Evolutionary conservation across 441 rosid genomes (phyloP), one percentile per base, ranked within the genome.

Genomic region (Geranium incanum): DNA sequence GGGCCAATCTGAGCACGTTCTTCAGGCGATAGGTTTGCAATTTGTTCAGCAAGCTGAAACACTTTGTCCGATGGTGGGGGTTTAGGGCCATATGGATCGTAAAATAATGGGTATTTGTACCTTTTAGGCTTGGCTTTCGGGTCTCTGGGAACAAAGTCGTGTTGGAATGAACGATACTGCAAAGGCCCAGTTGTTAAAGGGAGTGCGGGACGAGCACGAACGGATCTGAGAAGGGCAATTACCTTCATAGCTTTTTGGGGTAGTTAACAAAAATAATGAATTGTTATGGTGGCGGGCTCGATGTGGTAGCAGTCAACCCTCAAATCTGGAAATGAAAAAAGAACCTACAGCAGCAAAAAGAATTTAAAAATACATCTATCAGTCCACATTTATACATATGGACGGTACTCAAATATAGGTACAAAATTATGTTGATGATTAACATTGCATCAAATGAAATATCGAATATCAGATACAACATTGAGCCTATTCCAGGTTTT

Each of bases 11-110:
- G 90, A 60, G 67, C 76, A 6, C 86, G 82, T 67, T 91, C 97
- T 72, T 89, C 88, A 3, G 81, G 81, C 8, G 89, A 64, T 21
- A 89, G 41, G 2, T 84, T 79, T 18, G 92, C 89, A 43, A 91
- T 91, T 16, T 82, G 84, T 64, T 91, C 89, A 3, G 97, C 92
- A 57, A 91, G 82, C 79, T 85, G 87, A 64, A 87, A 41, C 28
- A 87, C 72, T 73, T 82, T 91, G 36, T 73, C 86, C 0, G 86
- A 84, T 13, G 93, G 89, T 2, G 87, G 83, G 18, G 91, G 84
- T 77, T 80, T 81, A 1, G 88, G 94, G 73, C 93, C 93, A 70
- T 91, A 91, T 0, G 91, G 92, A 68, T 91, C 81, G 66, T 89
- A 89, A 48, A 83, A 71, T 19, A 80, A 74, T 0, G 93, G 93